These are phyloP conservation scores for Aspergillus glaucus DNA, from an alignment of 2,329 filamentous ascomycete genomes.

Conservation along the genomic window DNA sequence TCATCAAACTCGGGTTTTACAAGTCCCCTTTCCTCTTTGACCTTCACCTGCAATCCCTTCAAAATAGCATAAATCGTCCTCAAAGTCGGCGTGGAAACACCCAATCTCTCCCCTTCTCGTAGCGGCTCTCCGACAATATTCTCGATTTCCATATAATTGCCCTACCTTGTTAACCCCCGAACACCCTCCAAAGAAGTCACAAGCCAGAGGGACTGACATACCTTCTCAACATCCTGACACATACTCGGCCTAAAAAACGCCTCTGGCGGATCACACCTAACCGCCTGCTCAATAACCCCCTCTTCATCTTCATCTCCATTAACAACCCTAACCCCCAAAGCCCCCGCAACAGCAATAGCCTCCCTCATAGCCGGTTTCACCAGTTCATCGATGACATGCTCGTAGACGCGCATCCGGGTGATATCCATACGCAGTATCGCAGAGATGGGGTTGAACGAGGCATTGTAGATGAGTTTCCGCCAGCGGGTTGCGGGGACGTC, in stretches of 20 bases:
- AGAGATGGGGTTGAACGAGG: conserved; percentile 49
- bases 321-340: conserved; percentile 38
- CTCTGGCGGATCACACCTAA: conserved; percentile 44
- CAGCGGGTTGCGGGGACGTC: conserved; percentile 25
- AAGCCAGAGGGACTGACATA: neutral
- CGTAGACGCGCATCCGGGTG: conserved; percentile 43
- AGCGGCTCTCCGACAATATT: conserved; percentile 51
- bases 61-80: conserved; percentile 16
- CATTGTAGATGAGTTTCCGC: conserved; percentile 44
- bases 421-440: conserved; percentile 49
- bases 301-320: conserved; percentile 39
- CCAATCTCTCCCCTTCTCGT: conserved; percentile 41
- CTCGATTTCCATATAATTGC: conserved; percentile 51
- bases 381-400: conserved; percentile 40
- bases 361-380: conserved; percentile 48
- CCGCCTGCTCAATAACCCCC: conserved; percentile 40
- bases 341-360: conserved; percentile 37
- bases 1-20: conserved; percentile 1
- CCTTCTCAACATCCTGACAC: conserved; percentile 43
- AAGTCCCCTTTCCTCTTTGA: conserved; percentile 12
- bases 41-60: conserved; percentile 18
- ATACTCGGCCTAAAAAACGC: conserved; percentile 50
- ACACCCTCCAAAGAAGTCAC: no score
- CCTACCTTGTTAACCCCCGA: conserved; percentile 15
- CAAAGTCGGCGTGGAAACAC: conserved; percentile 34